These are phyloP conservation scores for Nannizzia gypsea DNA, from an alignment of 2,329 filamentous ascomycete species.

Conservation along the genomic window DNA sequence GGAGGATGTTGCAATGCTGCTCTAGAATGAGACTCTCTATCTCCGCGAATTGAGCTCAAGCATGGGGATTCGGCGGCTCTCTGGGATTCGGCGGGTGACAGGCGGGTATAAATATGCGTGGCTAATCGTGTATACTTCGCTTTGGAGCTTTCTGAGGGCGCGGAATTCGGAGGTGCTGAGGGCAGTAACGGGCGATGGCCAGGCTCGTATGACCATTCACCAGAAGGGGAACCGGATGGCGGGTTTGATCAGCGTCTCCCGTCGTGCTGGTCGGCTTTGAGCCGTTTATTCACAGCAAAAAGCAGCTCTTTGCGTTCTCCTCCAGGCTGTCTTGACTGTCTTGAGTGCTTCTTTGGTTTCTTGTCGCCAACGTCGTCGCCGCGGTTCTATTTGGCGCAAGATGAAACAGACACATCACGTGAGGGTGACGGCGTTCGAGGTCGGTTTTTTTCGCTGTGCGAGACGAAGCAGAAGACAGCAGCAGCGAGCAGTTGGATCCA, in stretches of 20 bases:
- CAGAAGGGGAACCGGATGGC: too few relatives aligned
- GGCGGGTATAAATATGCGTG: background rate
- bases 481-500: background rate
- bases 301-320: background rate
- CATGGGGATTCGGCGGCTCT: background rate
- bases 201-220: background rate
- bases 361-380: background rate
- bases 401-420: conserved; percentile 4
- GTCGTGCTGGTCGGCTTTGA: background rate
- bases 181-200: background rate
- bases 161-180: background rate
- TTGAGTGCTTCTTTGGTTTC: background rate
- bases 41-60: background rate
- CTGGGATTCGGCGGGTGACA: background rate
- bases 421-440: background rate
- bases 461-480: background rate
- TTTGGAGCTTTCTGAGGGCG: background rate
- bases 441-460: background rate
- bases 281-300: background rate
- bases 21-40: background rate
- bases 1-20: background rate
- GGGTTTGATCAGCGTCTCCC: too few relatives aligned
- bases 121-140: background rate
- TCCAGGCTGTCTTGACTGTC: background rate
- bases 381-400: background rate